Evolutionary conservation across 1,139 yeast species (phyloP).

Genomic region (Blastobotrys illinoisensis): DNA sequence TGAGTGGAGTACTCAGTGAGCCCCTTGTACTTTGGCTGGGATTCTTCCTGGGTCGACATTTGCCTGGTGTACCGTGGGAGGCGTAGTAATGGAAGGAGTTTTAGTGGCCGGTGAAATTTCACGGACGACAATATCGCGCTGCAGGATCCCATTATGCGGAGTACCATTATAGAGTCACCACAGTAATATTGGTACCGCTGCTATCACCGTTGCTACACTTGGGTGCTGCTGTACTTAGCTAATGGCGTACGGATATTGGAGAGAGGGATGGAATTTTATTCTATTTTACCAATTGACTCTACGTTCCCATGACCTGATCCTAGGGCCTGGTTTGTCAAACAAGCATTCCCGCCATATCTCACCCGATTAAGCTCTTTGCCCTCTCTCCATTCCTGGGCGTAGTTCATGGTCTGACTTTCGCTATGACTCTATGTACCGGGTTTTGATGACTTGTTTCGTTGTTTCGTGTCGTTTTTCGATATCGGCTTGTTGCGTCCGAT

Average conservation of each 20-base stretch:
- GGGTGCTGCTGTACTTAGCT: too few species aligned
- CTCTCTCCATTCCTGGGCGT: neutral
- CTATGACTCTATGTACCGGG: neutral
- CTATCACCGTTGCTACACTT: neutral
- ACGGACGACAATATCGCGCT: neutral
- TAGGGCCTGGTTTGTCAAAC: neutral
- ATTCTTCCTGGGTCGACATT: slow-evolving; percentile 2
- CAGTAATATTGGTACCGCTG: neutral
- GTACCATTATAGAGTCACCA: neutral
- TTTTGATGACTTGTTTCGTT: neutral
- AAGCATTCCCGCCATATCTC: neutral
- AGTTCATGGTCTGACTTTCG: neutral
- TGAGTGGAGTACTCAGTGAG: slow-evolving; percentile 18
- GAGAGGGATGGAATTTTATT: too few species aligned
- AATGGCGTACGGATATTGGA: too few species aligned
- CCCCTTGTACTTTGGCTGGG: slow-evolving; percentile 15
- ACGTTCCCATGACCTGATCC: neutral
- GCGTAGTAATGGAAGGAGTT: neutral
- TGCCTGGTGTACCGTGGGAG: neutral
- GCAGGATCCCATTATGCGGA: neutral
- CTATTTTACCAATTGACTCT: neutral
- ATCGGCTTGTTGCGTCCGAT: neutral
- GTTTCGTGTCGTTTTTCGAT: neutral
- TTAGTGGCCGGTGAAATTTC: neutral
- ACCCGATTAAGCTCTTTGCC: neutral